These are phyloP conservation scores for Neonectria magnoliae DNA, from an alignment of 2,329 filamentous ascomycete genomes.

Conservation along the genomic window DNA sequence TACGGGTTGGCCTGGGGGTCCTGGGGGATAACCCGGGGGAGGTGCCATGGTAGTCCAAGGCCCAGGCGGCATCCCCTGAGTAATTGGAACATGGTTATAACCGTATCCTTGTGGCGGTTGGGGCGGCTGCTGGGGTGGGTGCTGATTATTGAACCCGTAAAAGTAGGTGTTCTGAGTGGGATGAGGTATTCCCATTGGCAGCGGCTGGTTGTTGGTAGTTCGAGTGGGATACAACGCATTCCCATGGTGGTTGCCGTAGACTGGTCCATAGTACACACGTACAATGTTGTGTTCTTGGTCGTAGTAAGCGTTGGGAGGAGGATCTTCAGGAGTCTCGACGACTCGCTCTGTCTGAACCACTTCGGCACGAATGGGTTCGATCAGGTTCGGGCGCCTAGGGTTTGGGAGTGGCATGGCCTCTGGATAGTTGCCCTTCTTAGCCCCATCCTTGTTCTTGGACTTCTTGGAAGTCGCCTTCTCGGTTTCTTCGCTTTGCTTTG, in stretches of 20 bases:
- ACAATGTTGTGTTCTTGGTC: slow-evolving; percentile 62
- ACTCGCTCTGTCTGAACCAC: slow-evolving; percentile 66
- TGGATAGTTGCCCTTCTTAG: slow-evolving; percentile 40
- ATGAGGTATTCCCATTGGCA: slow-evolving; percentile 56
- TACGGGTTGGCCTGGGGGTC: slow-evolving; percentile 14
- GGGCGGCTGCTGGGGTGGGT: slow-evolving; percentile 31
- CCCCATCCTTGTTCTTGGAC: slow-evolving; percentile 28
- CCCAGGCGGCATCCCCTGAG: slow-evolving; percentile 42
- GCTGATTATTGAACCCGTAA: slow-evolving; percentile 48
- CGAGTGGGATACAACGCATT: slow-evolving; percentile 57
- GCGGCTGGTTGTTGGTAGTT: slow-evolving; percentile 42
- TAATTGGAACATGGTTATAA: slow-evolving; percentile 41
- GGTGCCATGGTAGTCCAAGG: slow-evolving; percentile 36
- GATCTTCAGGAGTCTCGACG: slow-evolving; percentile 62
- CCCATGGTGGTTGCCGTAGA: slow-evolving; percentile 62
- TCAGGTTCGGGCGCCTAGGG: slow-evolving; percentile 54
- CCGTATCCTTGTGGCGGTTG: slow-evolving; percentile 31
- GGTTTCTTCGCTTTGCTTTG: slow-evolving; percentile 26
- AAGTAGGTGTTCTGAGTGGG: slow-evolving; percentile 56
- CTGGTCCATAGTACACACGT: slow-evolving; percentile 66
- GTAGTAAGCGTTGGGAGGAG: slow-evolving; percentile 68
- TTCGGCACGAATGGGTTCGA: slow-evolving; percentile 59
- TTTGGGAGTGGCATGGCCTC: slow-evolving; percentile 44
- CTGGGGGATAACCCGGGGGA: slow-evolving; percentile 32
- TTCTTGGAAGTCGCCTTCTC: slow-evolving; percentile 18